Percentiles rank a stretch among this genome's conserved stretches.
Conservation (phyloP, 306 rosid genomes). For the Clitoria ternatea region DNA sequence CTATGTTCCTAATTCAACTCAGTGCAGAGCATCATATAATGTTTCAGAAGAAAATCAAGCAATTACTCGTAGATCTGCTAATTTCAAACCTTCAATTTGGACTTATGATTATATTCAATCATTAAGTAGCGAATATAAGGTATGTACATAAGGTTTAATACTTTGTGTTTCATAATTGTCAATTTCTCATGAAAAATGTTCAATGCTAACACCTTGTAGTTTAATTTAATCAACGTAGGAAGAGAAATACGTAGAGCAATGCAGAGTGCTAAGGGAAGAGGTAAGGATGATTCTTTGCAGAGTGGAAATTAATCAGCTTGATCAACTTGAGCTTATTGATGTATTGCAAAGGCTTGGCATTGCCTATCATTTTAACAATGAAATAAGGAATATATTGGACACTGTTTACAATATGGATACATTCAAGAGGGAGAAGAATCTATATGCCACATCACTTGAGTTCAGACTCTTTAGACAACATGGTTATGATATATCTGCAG, state of each 20-base stretch:
- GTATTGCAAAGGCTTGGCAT: too few species aligned
- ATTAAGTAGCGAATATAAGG: background rate
- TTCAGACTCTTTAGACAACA: too few species aligned
- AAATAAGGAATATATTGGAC: background rate
- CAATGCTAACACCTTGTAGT: too few species aligned
- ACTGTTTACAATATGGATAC: background rate
- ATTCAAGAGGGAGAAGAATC: background rate
- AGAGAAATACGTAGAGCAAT: background rate
- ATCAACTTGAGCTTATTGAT: background rate
- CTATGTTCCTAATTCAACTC: background rate
- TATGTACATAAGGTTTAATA: background rate
- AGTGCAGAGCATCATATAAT: background rate
- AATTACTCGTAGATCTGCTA: constrained; percentile 2
- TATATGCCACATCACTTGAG: background rate
- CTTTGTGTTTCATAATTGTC: background rate
- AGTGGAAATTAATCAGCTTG: background rate
- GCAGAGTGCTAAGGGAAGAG: background rate
- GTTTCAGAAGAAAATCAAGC: background rate
- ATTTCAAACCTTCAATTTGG: constrained; percentile 13
- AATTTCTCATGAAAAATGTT: too few species aligned
- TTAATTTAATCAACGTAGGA: background rate
- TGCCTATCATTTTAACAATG: too few species aligned
- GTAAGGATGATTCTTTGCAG: background rate
- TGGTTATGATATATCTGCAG: background rate
- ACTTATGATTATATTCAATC: background rate